Percentiles rank a stretch among this genome's conserved stretches.
Evolutionary conservation across 441 rosid genomes (phyloP).

Genomic region (Populus trichocarpa): DNA sequence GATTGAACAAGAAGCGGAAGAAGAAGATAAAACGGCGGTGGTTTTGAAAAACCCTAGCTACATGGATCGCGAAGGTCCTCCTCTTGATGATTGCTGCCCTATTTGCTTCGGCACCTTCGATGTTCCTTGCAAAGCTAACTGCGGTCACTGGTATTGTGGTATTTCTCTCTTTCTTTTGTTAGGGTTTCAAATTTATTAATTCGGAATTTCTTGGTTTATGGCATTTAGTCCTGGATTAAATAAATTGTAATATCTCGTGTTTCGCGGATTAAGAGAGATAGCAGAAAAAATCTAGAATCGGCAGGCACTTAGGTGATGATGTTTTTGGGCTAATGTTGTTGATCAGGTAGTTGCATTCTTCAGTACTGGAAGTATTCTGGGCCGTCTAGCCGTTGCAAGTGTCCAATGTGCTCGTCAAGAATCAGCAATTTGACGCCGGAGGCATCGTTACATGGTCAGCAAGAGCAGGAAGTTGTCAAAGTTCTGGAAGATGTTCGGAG

Average conservation of each 20-base stretch:
- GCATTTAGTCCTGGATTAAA: background rate
- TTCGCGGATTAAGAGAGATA: background rate
- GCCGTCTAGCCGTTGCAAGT: slow-evolving; percentile 58
- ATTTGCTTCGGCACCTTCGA: slow-evolving; percentile 1
- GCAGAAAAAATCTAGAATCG: background rate
- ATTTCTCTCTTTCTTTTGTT: slow-evolving; percentile 8
- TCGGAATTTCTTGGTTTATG: background rate
- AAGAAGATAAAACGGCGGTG: background rate
- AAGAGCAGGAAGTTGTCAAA: slow-evolving; percentile 41
- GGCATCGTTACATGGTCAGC: slow-evolving; percentile 34
- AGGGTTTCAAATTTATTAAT: background rate
- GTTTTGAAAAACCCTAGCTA: background rate
- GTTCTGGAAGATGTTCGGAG: slow-evolving; percentile 48
- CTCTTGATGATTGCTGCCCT: background rate
- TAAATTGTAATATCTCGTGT: background rate
- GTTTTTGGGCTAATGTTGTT: background rate
- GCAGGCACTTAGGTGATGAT: background rate
- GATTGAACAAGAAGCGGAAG: background rate
- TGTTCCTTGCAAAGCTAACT: slow-evolving; percentile 27
- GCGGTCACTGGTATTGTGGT: slow-evolving; percentile 77
- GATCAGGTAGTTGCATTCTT: slow-evolving; percentile 57
- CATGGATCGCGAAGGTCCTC: background rate
- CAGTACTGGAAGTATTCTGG: slow-evolving; percentile 69
- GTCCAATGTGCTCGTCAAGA: slow-evolving; percentile 61
- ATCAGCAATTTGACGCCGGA: slow-evolving; percentile 50